Conservation (phyloP, 1,139 yeast genomes). For the Ashbya aceris region DNA sequence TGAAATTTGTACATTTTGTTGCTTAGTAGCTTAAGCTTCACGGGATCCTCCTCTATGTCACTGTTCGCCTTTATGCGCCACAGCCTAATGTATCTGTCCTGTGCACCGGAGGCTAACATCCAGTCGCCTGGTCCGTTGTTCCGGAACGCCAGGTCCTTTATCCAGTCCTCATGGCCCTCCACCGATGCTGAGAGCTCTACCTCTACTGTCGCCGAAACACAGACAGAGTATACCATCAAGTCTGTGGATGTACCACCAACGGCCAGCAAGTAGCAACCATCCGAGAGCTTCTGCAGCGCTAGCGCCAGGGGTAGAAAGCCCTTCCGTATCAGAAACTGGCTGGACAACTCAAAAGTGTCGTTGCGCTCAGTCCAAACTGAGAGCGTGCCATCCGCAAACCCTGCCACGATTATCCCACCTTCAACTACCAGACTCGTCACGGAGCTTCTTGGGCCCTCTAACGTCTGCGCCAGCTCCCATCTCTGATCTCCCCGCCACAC, state of each 20-base stretch:
- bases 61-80: conserved; percentile 67
- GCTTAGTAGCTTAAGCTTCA: conserved; percentile 43
- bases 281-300: conserved; percentile 40
- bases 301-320: conserved; percentile 61
- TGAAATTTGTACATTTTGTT: conserved; percentile 58
- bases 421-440: conserved; percentile 38
- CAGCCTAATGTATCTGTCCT: conserved; percentile 78
- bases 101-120: conserved; percentile 76
- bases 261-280: conserved; percentile 44
- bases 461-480: conserved; percentile 30
- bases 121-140: conserved; percentile 40
- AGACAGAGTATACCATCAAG: conserved; percentile 48
- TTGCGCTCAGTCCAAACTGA: conserved; percentile 39
- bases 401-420: conserved; percentile 41
- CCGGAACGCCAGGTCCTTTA: conserved; percentile 60
- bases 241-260: conserved; percentile 71
- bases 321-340: conserved; percentile 34
- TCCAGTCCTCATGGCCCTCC: conserved; percentile 93
- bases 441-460: conserved; percentile 38
- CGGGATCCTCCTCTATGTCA: conserved; percentile 46
- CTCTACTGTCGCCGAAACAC: conserved; percentile 16
- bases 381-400: conserved; percentile 57
- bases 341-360: conserved; percentile 26
- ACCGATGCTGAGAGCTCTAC: conserved; percentile 41
- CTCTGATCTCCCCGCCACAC: conserved; percentile 42